phyloP scores from a whole-genome alignment of 768 basidiomycete species.

The Rhodotorula babjevae region DNA sequence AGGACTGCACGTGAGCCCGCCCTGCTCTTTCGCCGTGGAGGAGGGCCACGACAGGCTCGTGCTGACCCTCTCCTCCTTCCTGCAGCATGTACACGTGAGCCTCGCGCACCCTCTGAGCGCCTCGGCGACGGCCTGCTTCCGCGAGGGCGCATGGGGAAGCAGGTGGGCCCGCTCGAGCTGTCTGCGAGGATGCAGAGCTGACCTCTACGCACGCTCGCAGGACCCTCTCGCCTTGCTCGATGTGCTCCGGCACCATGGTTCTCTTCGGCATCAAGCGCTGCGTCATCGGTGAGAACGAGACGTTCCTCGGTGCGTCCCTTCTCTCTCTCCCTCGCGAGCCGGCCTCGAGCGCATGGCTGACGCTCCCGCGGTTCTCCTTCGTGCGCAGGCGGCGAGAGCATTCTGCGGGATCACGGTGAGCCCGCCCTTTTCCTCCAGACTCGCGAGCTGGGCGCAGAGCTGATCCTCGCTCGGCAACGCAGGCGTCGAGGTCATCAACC shows the following conservation, averaged over 20 bases:
- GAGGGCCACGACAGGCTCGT: too few species aligned
- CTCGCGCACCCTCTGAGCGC: neutral
- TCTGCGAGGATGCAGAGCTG: neutral
- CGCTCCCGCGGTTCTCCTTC: neutral
- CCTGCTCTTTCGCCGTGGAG: neutral
- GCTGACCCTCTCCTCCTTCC: neutral
- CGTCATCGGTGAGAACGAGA: constrained; percentile 62
- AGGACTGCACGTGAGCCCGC: constrained; percentile 27
- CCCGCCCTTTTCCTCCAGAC: too few species aligned
- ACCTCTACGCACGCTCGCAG: neutral
- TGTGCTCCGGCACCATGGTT: constrained; percentile 61
- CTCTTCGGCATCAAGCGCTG: constrained; percentile 56
- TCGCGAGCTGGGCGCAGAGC: neutral
- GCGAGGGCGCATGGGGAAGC: too few species aligned
- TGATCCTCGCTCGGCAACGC: neutral
- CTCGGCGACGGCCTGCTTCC: too few species aligned
- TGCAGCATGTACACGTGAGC: constrained; percentile 18
- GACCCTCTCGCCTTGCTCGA: constrained; percentile 56
- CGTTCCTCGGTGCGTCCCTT: constrained; percentile 49
- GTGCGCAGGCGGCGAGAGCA: constrained; percentile 51
- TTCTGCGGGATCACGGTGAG: constrained; percentile 52
- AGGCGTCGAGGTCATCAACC: constrained; percentile 56
- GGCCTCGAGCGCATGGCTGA: neutral
- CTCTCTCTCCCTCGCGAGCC: neutral
- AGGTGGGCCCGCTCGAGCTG: too few species aligned